A percentile compares a stretch with the other conserved stretches of the same genome.
These are phyloP conservation scores for Colletotrichum melonis DNA, from an alignment of 2,329 filamentous ascomycete genomes.

Conservation along the genomic window DNA sequence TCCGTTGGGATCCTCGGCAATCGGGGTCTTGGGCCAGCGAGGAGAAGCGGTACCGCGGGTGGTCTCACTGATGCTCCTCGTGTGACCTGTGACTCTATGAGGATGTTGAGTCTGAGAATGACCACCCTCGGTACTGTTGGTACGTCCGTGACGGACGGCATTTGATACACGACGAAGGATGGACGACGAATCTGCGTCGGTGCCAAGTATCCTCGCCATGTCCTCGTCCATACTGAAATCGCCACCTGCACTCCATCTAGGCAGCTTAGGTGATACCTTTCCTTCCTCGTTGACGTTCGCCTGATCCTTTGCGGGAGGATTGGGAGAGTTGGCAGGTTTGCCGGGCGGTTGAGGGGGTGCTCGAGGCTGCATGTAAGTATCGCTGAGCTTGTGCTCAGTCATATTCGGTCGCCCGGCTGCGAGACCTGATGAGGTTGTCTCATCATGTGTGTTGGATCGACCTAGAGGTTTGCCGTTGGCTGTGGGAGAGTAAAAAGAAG, in stretches of 20 bases:
- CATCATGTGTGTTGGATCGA: conserved; percentile 40
- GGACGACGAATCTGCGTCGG: conserved; percentile 80
- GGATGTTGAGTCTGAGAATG: conserved; percentile 41
- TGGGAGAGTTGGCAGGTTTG: conserved; percentile 46
- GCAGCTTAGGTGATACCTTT: conserved; percentile 73
- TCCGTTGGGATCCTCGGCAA: conserved; percentile 59
- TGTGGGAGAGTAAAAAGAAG: conserved; percentile 36
- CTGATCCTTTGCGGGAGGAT: conserved; percentile 59
- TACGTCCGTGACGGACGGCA: conserved; percentile 91
- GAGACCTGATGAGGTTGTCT: conserved; percentile 34
- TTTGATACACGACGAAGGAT: conserved; percentile 92
- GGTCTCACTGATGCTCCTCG: conserved; percentile 75
- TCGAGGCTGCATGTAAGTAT: conserved; percentile 69
- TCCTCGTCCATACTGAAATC: conserved; percentile 97
- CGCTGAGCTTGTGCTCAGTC: conserved; percentile 56
- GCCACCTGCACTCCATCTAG: conserved; percentile 81
- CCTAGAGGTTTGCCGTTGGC: conserved; percentile 49
- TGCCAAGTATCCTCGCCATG: conserved; percentile 87
- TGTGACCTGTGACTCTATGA: conserved; percentile 55
- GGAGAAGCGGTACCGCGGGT: conserved; percentile 72
- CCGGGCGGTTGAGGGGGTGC: conserved; percentile 65
- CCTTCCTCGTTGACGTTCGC: conserved; percentile 52
- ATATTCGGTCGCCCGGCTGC: conserved; percentile 42
- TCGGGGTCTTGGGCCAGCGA: conserved; percentile 77
- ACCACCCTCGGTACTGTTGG: conserved; percentile 78